Conservation (phyloP, 176 grass and related monocot genomes). For the Oryza glumipatula region DNA sequence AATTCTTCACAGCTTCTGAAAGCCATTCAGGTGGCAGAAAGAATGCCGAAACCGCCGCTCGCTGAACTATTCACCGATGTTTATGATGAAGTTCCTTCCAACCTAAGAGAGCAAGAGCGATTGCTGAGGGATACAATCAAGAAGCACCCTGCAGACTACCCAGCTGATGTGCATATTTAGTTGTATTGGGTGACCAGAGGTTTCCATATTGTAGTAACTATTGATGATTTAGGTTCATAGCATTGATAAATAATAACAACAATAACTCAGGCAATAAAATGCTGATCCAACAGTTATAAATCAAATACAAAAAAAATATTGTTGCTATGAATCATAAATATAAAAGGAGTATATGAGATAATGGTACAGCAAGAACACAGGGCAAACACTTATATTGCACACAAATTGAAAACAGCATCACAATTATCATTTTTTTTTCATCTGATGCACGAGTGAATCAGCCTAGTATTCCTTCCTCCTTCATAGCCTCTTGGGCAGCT, state of each 20-base stretch:
- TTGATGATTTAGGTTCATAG: constrained; percentile 30
- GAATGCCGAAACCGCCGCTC: constrained; percentile 60
- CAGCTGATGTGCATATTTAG: constrained; percentile 77
- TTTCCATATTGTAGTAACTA: constrained; percentile 15
- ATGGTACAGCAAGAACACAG: constrained; percentile 2
- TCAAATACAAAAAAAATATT: background rate
- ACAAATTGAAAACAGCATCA: background rate
- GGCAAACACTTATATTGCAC: background rate
- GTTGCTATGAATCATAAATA: background rate
- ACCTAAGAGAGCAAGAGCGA: constrained; percentile 74
- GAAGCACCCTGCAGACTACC: constrained; percentile 73
- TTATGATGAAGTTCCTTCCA: constrained; percentile 80
- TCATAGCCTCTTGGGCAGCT: constrained; percentile 17
- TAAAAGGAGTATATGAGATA: background rate
- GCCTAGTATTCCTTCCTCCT: constrained; percentile 29
- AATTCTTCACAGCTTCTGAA: constrained; percentile 66
- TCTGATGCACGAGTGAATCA: background rate
- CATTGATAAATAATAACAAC: constrained; percentile 32
- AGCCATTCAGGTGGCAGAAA: constrained; percentile 92
- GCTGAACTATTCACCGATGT: constrained; percentile 86
- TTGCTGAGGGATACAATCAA: constrained; percentile 65
- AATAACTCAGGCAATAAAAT: constrained; percentile 13
- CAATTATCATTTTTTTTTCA: background rate
- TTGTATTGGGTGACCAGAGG: background rate
- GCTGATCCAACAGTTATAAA: constrained; percentile 19